These are phyloP conservation scores for Dothistroma pini DNA, from an alignment of 2,329 filamentous ascomycete genomes.

Conservation along the genomic window DNA sequence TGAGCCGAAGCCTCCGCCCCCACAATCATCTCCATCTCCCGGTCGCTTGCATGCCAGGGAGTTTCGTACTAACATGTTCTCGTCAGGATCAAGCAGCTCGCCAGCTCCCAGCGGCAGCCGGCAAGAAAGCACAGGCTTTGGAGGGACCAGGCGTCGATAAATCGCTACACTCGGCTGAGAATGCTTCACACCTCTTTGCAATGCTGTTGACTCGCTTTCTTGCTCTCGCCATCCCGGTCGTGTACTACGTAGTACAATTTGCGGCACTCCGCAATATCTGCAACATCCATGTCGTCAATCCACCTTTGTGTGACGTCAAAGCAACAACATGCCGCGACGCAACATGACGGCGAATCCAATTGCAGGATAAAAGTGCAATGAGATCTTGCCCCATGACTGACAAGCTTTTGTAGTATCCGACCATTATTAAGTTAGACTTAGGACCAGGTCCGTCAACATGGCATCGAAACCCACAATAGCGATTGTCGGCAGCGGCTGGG, in stretches of 20 bases:
- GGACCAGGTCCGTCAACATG: neutral
- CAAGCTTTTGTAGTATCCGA: neutral
- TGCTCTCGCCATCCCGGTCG: neutral
- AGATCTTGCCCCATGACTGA: neutral
- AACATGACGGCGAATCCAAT: neutral
- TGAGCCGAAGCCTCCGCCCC: neutral
- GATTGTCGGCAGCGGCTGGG: slow-evolving; percentile 23
- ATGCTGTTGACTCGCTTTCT: neutral
- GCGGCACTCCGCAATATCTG: neutral
- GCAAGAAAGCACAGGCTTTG: slow-evolving; percentile 36
- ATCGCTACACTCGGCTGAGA: neutral
- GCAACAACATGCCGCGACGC: neutral
- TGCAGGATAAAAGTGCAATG: neutral
- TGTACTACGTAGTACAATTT: neutral
- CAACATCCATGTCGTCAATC: neutral
- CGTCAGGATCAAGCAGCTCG: slow-evolving; percentile 13
- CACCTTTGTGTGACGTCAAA: slow-evolving; percentile 8
- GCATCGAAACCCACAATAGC: slow-evolving; percentile 6
- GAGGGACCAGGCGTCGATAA: slow-evolving; percentile 33
- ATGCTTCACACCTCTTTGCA: neutral
- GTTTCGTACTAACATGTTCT: neutral
- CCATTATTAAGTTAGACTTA: neutral
- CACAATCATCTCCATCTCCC: neutral
- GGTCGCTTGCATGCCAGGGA: neutral
- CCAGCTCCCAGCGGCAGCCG: slow-evolving; percentile 29